phyloP scores from a whole-genome alignment of 371 early-diverging fungal species.

The Mucor velutinosus region DNA sequence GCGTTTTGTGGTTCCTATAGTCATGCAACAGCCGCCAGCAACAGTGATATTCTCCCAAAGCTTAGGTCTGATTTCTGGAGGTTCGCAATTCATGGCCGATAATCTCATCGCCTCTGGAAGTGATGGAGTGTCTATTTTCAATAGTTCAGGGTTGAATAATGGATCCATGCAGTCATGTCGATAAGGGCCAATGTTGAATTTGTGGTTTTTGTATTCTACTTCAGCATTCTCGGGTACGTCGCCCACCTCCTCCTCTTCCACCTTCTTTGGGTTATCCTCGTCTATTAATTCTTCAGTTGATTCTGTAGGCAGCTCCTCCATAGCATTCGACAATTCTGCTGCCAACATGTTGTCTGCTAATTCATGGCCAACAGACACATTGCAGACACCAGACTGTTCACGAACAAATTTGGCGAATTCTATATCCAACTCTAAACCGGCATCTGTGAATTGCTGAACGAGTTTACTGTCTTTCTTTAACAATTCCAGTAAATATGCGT shows the following conservation, averaged over 20 bases:
- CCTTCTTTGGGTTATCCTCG: slow-evolving; percentile 18
- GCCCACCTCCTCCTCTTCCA: slow-evolving; percentile 11
- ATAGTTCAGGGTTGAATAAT: slow-evolving; percentile 63
- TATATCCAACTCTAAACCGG: slow-evolving; percentile 41
- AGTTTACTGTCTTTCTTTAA: slow-evolving; percentile 62
- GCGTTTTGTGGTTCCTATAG: slow-evolving; percentile 43
- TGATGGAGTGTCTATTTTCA: slow-evolving; percentile 43
- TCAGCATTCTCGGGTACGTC: slow-evolving; percentile 18
- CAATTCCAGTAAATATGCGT: slow-evolving; percentile 57
- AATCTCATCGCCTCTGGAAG: slow-evolving; percentile 69
- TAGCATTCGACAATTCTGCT: slow-evolving; percentile 21
- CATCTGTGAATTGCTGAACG: slow-evolving; percentile 41
- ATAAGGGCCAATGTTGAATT: slow-evolving; percentile 63
- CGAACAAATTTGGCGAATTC: slow-evolving; percentile 63
- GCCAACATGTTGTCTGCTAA: slow-evolving; percentile 31
- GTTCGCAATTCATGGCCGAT: slow-evolving; percentile 70
- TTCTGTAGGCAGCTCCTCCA: slow-evolving; percentile 36
- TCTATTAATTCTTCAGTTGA: slow-evolving; percentile 42
- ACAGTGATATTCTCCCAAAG: slow-evolving; percentile 84
- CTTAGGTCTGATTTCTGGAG: slow-evolving; percentile 70
- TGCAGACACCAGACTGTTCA: slow-evolving; percentile 59
- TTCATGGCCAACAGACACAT: slow-evolving; percentile 52
- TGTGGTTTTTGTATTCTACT: slow-evolving; percentile 24
- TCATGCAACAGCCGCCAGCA: slow-evolving; percentile 66
- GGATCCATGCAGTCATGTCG: slow-evolving; percentile 65